Evolutionary conservation across 116 monocot species (phyloP).

Genomic region (Dioscorea cayenensis): DNA sequence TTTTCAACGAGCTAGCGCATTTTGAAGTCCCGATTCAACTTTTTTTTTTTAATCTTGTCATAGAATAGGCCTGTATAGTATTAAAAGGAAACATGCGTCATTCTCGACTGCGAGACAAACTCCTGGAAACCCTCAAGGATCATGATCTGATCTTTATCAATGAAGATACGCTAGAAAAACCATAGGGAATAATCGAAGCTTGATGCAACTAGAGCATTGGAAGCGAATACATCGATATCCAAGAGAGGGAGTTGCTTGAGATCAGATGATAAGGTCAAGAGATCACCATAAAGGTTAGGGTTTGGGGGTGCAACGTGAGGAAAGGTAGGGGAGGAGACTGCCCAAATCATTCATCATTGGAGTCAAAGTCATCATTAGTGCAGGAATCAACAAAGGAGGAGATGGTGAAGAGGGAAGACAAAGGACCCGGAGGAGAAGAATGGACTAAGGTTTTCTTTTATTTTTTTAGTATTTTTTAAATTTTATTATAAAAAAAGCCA

Average conservation of each 20-base stretch:
- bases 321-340: neutral
- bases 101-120: constrained; percentile 46
- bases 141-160: constrained; percentile 70
- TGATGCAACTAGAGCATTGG: neutral
- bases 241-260: neutral
- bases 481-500: too few species aligned
- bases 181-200: constrained; percentile 26
- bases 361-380: constrained; percentile 7
- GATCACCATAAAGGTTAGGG: constrained; percentile 1
- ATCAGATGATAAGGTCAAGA: neutral
- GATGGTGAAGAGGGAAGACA: too few species aligned
- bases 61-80: constrained; percentile 88
- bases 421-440: too few species aligned
- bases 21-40: constrained; percentile 59
- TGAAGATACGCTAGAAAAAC: constrained; percentile 64
- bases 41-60: constrained; percentile 59
- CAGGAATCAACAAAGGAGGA: neutral
- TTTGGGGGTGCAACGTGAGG: neutral
- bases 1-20: constrained; percentile 94
- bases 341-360: neutral
- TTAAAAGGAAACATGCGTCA: constrained; percentile 49
- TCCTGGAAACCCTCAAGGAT: constrained; percentile 65
- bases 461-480: too few species aligned
- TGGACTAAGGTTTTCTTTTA: too few species aligned
- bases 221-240: neutral